Evolutionary conservation across 78 protist species (phyloP).

Genomic region (slime mould (Dictyostelium discoideum)): dicty_2.7 NC_007088.5:7108001-7108500

Average conservation of each 20-base stretch:
- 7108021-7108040: neutral
- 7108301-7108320: too few species aligned
- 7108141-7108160: neutral
- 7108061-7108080: neutral
- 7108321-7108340: too few species aligned
- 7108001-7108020: neutral
- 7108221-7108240: neutral
- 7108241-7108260: neutral
- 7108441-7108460: neutral
- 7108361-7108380: too few species aligned
- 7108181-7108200: neutral
- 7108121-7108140: neutral
- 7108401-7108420: neutral
- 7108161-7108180: neutral
- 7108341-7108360: too few species aligned
- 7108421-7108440: neutral
- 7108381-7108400: neutral
- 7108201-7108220: neutral
- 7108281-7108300: neutral
- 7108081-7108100: neutral
- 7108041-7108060: neutral
- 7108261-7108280: neutral
- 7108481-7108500: too few species aligned
- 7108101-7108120: neutral
- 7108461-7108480: neutral